Percentiles rank a stretch among this genome's conserved stretches.
Evolutionary conservation across 2,329 filamentous ascomycete genomes (phyloP).

Genomic region (Fusarium oligoseptatum): DNA sequence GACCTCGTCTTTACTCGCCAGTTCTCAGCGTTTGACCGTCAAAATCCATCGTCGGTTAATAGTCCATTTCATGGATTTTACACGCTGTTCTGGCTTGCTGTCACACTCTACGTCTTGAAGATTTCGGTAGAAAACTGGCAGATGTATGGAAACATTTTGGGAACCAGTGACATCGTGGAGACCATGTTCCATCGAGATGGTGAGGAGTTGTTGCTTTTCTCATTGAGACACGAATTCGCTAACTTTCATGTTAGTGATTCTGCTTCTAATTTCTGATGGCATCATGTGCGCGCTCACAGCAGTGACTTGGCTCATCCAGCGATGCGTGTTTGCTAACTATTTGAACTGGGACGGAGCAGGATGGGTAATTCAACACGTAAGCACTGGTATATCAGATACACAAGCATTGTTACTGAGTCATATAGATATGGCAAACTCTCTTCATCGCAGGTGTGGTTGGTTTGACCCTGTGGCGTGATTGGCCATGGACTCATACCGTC

Average conservation of each 20-base stretch:
- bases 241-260: constrained; percentile 56
- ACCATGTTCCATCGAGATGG: constrained; percentile 71
- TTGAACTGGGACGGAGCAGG: constrained; percentile 76
- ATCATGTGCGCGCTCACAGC: constrained; percentile 76
- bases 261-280: constrained; percentile 74
- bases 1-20: constrained; percentile 78
- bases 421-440: constrained; percentile 75
- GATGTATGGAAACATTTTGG: constrained; percentile 76
- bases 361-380: constrained; percentile 79
- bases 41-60: constrained; percentile 73
- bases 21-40: constrained; percentile 81
- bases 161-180: constrained; percentile 78
- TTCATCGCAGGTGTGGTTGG: constrained; percentile 74
- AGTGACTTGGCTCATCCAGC: constrained; percentile 76
- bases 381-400: constrained; percentile 28
- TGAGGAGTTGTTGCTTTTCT: constrained; percentile 37
- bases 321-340: constrained; percentile 67
- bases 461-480: constrained; percentile 77
- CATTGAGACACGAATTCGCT: neutral
- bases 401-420: neutral
- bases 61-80: constrained; percentile 86
- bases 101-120: constrained; percentile 75
- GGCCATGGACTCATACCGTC: constrained; percentile 87
- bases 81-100: constrained; percentile 81
- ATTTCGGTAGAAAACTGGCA: constrained; percentile 78